phyloP scores from a whole-genome alignment of 768 basidiomycete species.

The Suillus alpinus region DNA sequence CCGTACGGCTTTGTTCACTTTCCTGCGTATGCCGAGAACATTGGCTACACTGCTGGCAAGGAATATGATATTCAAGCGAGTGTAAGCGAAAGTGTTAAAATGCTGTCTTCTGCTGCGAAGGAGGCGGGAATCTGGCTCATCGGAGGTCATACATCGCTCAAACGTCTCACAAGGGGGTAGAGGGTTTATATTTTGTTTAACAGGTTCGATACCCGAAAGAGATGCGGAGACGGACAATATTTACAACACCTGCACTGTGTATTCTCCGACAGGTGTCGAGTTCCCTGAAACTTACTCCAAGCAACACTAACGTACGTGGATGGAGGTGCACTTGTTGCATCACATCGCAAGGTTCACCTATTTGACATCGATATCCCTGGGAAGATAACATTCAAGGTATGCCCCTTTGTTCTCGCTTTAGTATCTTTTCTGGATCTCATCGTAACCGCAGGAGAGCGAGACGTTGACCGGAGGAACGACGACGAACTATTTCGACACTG shows the following conservation, averaged over 20 bases:
- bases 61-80: constrained; percentile 54
- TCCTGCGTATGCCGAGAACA: constrained; percentile 78
- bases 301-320: neutral
- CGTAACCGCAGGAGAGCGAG: constrained; percentile 70
- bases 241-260: constrained; percentile 93
- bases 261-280: constrained; percentile 67
- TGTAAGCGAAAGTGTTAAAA: constrained; percentile 73
- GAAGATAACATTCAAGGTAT: constrained; percentile 84
- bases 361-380: constrained; percentile 98
- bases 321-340: constrained; percentile 78
- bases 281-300: neutral
- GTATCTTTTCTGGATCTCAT: constrained; percentile 4
- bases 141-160: constrained; percentile 60
- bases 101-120: constrained; percentile 80
- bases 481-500: constrained; percentile 84
- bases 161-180: neutral
- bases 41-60: constrained; percentile 57
- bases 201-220: constrained; percentile 92
- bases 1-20: constrained; percentile 82
- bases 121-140: constrained; percentile 84
- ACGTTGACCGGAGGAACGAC: constrained; percentile 74
- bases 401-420: neutral
- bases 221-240: constrained; percentile 61
- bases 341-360: constrained; percentile 92
- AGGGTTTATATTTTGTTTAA: neutral